Evolutionary conservation across 2,329 filamentous ascomycete species (phyloP).

Genomic region (Calonectria honghensis): DNA sequence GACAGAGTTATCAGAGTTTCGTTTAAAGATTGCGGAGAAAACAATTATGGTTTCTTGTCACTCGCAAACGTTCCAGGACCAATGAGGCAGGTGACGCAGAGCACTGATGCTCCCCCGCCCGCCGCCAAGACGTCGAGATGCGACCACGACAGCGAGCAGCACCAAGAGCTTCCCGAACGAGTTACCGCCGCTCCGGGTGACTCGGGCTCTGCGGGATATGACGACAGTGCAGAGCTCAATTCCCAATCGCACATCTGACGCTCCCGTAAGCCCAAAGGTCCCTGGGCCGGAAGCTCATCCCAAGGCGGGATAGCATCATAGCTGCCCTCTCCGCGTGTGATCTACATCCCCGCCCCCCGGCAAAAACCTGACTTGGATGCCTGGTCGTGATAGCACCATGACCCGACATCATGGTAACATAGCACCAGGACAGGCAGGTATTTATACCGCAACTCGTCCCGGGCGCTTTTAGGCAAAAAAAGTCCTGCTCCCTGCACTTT

Average conservation of each 20-base stretch:
- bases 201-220: slow-evolving; percentile 36
- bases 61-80: background rate
- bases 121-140: slow-evolving; percentile 23
- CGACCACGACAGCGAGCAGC: slow-evolving; percentile 29
- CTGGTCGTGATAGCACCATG: slow-evolving; percentile 44
- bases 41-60: background rate
- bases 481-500: slow-evolving; percentile 5
- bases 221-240: slow-evolving; percentile 44
- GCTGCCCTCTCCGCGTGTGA: slow-evolving; percentile 35
- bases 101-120: background rate
- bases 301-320: slow-evolving; percentile 22
- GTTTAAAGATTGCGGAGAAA: background rate
- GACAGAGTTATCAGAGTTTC: slow-evolving; percentile 3
- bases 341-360: slow-evolving; percentile 2
- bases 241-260: slow-evolving; percentile 40
- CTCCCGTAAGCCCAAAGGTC: slow-evolving; percentile 45
- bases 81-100: slow-evolving; percentile 24
- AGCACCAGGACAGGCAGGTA: slow-evolving; percentile 31
- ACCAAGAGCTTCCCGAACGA: slow-evolving; percentile 43
- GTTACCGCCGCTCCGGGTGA: slow-evolving; percentile 39
- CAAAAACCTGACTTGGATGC: background rate
- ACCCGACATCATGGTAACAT: slow-evolving; percentile 45
- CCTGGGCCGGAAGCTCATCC: slow-evolving; percentile 42
- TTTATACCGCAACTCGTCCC: slow-evolving; percentile 47
- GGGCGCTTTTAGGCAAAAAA: background rate